A percentile compares a stretch with the other conserved stretches of the same genome.
Evolutionary conservation across 768 basidiomycete species (phyloP).

Genomic region (Phylloporus sp.): DNA sequence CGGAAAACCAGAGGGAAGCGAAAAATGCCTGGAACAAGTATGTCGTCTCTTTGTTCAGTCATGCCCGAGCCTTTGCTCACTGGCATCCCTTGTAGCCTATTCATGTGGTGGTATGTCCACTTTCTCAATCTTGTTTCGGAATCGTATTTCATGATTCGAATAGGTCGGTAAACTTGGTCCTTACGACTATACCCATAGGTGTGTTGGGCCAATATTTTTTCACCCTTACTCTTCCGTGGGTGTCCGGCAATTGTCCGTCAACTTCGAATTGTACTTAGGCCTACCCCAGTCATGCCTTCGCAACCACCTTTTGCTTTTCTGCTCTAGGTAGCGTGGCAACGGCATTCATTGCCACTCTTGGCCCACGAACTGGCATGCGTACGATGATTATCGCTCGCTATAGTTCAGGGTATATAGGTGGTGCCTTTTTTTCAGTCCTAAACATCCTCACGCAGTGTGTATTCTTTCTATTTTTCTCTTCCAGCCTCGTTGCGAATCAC

Average conservation of each 20-base stretch:
- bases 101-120: conserved; percentile 40
- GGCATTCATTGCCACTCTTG: conserved; percentile 50
- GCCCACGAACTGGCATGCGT: conserved; percentile 48
- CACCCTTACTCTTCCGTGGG: conserved; percentile 43
- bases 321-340: conserved; percentile 39
- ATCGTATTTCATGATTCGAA: conserved; percentile 1
- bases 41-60: conserved; percentile 9
- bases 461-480: background rate
- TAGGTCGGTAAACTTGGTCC: conserved; percentile 45
- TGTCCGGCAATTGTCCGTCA: conserved; percentile 3
- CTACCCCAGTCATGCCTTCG: conserved; percentile 36
- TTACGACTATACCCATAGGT: conserved; percentile 48
- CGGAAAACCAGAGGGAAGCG: conserved; percentile 42
- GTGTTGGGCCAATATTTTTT: conserved; percentile 44
- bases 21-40: conserved; percentile 45
- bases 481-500: background rate
- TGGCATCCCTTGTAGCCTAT: conserved; percentile 30
- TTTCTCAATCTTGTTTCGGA: background rate
- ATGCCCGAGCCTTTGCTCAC: background rate
- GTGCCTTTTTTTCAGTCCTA: conserved; percentile 45
- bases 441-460: conserved; percentile 48
- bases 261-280: background rate
- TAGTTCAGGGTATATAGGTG: conserved; percentile 45
- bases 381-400: conserved; percentile 51
- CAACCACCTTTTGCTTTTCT: conserved; percentile 42